Evolutionary conservation across 192 early-diverging fungal genomes (phyloP).

Genomic region (Entomortierella parvispora): DNA sequence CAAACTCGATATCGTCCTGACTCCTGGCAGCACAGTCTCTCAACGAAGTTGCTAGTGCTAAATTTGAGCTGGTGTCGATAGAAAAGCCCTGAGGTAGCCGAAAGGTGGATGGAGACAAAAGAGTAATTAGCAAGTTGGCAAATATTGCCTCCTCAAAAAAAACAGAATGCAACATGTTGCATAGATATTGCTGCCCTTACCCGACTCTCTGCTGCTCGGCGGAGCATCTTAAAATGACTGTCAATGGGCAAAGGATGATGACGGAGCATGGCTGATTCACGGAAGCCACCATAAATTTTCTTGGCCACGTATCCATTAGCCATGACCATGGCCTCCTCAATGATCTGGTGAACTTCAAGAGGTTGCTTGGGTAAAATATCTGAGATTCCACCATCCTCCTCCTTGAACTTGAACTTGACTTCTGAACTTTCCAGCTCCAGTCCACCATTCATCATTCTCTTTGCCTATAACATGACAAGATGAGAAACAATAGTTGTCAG

Average conservation of each 20-base stretch:
- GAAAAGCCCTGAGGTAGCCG: slow-evolving; percentile 65
- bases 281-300: slow-evolving; percentile 63
- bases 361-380: slow-evolving; percentile 73
- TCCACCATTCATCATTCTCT: slow-evolving; percentile 67
- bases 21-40: slow-evolving; percentile 51
- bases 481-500: neutral
- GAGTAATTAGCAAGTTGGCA: too few relatives aligned
- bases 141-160: too few relatives aligned
- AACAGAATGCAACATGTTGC: neutral
- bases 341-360: slow-evolving; percentile 76
- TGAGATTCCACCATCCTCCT: slow-evolving; percentile 64
- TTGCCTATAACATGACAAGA: slow-evolving; percentile 30
- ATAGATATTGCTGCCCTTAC: slow-evolving; percentile 19
- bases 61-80: slow-evolving; percentile 73
- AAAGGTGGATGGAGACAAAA: too few relatives aligned
- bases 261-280: slow-evolving; percentile 69
- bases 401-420: slow-evolving; percentile 76
- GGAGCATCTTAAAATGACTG: slow-evolving; percentile 70
- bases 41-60: slow-evolving; percentile 69
- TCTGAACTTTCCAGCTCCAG: slow-evolving; percentile 80
- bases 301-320: slow-evolving; percentile 77
- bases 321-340: slow-evolving; percentile 86
- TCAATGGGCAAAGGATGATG: slow-evolving; percentile 72
- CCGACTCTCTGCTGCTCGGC: slow-evolving; percentile 61
- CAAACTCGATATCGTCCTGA: slow-evolving; percentile 61